Base-by-base conservation (phyloP, 2,329 filamentous ascomycete species). In the Didymella pinodella region DNA sequence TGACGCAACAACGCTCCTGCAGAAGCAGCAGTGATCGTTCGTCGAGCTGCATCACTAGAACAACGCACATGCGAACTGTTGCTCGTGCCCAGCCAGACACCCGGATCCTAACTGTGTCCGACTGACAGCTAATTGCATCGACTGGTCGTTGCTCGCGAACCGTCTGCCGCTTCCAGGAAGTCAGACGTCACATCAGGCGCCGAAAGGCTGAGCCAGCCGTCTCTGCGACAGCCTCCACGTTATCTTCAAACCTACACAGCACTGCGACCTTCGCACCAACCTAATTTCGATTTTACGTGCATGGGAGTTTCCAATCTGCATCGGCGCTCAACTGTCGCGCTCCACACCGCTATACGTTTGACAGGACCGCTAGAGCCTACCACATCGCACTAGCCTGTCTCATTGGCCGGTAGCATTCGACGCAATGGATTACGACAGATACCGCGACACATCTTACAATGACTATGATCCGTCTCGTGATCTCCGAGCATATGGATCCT, bases 351-450 rank as follows among this genome's bases (percentile, higher is more conserved):
- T 16, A 16, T 46, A 52, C 31, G 47, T 51, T 50, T 48, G 46
- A 51, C 41, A 51, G 16, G 20, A 41, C 45, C 40, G 32, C 50
- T 54, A 54, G 50, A 47, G 25, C 38, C 46, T 43, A 29, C 41
- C 43, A 46, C 46, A 36, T 32, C 41, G 46, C 47, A 47, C 56
- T 60, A 60, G 43, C 18, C 22, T 31, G 14, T 34, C 5, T 20
- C 31, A 60, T 55, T 55, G 57, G 57, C 43, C 34, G 18, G 16
- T 44, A 45, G 34, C 52, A 18, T 40, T 55, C 31, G 34, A 43
- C 34, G 41, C 41, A 1, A 60, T 60, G 57, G 57, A 60, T 41
- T 80, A 81, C 72, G 76, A 81, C 71, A 74, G 74, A 57, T 79
- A 78, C 62, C 76, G 76, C 65, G 63, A 49, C 63, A 59, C 61